A percentile compares a stretch with the other conserved stretches of the same genome.
Conservation (phyloP, 2,329 filamentous ascomycete species). For the Aspergillus ibericus region DNA sequence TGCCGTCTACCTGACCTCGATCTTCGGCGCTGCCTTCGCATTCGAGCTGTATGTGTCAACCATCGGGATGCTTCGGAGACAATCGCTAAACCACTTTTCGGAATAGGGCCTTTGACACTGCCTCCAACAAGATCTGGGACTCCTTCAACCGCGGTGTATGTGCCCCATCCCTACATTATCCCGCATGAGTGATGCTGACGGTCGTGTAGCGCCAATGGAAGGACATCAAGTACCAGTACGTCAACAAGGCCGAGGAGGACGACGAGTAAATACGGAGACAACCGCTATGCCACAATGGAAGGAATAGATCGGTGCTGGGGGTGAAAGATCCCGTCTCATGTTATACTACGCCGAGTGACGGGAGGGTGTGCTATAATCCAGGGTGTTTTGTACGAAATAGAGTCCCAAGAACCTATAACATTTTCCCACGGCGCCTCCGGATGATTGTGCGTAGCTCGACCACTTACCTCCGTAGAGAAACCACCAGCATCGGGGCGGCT, state of each 20-base stretch:
- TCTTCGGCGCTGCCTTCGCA: slow-evolving; percentile 85
- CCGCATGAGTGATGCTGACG: slow-evolving; percentile 14
- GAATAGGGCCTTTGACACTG: slow-evolving; percentile 75
- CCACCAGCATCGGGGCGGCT: not conserved
- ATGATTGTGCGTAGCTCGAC: not conserved
- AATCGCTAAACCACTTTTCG: slow-evolving; percentile 20
- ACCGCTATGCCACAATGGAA: slow-evolving; percentile 16
- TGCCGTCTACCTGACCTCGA: slow-evolving; percentile 78
- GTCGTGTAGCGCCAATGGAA: slow-evolving; percentile 90
- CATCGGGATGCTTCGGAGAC: slow-evolving; percentile 3
- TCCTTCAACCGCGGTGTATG: slow-evolving; percentile 86
- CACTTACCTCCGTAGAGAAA: not conserved
- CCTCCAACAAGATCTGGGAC: slow-evolving; percentile 87
- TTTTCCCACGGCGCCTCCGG: not conserved
- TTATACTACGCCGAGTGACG: slow-evolving; percentile 16
- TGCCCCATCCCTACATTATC: slow-evolving; percentile 27
- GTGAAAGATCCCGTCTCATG: slow-evolving; percentile 4
- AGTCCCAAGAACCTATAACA: slow-evolving; percentile 15
- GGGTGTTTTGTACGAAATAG: slow-evolving; percentile 28
- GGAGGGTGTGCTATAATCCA: slow-evolving; percentile 14
- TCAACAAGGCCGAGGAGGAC: slow-evolving; percentile 67
- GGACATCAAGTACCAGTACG: slow-evolving; percentile 91
- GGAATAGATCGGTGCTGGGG: slow-evolving; percentile 11
- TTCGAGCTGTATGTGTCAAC: slow-evolving; percentile 78
- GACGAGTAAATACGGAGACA: slow-evolving; percentile 36